Base-by-base conservation (phyloP, 73 alveolate genomes). In the Tetrahymena thermophila region DNA sequence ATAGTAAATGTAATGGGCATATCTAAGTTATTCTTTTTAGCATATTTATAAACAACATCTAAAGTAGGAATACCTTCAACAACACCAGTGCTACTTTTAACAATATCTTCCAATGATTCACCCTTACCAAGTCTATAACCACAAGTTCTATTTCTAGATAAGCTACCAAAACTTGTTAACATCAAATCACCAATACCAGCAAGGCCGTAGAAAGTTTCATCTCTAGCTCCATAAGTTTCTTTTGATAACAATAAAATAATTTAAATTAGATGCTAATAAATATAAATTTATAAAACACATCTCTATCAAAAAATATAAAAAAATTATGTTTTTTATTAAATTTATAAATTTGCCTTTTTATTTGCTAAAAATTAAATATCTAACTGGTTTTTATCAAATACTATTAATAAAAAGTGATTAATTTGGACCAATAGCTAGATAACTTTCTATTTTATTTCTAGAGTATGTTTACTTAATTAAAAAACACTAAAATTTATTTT, bases 131-230 rank as follows among this genome's bases (percentile, higher is more conserved):
- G 55, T 89, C 94, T 95, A 34, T 50, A 50, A 34, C 97, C 97
- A 95, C 93, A 95, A 10, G 97, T 42, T 95, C 97, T 95, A 95
- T 95, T 95, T 35, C 97, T 85, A 16, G 95, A 85, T 19, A 89
- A 85, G 7, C 95, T 43, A 84, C 97, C 97, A 89, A 95, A 95
- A 95, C 97, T 95, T 43, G 98, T 96, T 28, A 96, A 94, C 95
- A 96, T 96, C 85, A 96, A 93, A 57, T 96, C 98, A n/a, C 98
- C 98, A 34, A 96, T 95, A 35, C 98, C 98, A 43, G 98, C 97
- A 35, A 96, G 84, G 19, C 98, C 98, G 28, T 94, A 95, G 83
- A 96, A 95, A 31, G 98, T 96, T 34, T 96, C 96, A 44, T 96
- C 96, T 40, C 93, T 93, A 1, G 97, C 98, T 10, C 98, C 98